Base-by-base conservation (phyloP, 805 yeast genomes). In the Candida ovalis region DNA sequence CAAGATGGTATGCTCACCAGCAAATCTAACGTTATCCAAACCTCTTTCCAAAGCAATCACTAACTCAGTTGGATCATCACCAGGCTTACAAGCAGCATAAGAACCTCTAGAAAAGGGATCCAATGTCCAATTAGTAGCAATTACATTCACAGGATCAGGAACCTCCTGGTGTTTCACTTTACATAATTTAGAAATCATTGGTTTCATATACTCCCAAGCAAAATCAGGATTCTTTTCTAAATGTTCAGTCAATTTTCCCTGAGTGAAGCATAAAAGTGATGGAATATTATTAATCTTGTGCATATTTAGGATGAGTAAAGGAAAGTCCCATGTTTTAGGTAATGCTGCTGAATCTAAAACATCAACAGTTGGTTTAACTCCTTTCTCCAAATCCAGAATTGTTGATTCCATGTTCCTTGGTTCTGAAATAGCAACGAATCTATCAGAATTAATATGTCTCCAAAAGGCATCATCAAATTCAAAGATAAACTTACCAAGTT, bases 1-100 rank as follows among this genome's bases (percentile, higher is more conserved):
- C 55, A 80, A 68, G 21, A 82, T 80, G 0, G 96, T 86, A 63
- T 90, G 96, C 61, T 90, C 97, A 7, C 97, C 97, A 0, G 96
- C 96, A 71, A 90, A 90, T 39, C 96, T 71, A 2, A 90, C 67
- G 8, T 73, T 71, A 12, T 75, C 81, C 19, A 76, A 69, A 0
- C 89, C 87, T 22, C 77, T 77, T 18, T 77, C 72, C 48, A 87
- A 72, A n/a, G 84, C 85, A 15, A 80, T 61, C 0, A 85, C 76
- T 17, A 81, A 63, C 45, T 78, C 84, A 9, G 78, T 70, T 0
- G 95, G 88, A 57, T 84, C 88, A 62, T 86, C 86, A 7, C 82
- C 83, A 0, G 84, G 80, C 33, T 70, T 64, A 47, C 88, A 77
- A 0, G 91, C 90, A 10, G 88, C 76, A 64, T 88, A 92, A 0